phyloP scores from a whole-genome alignment of 2,329 filamentous ascomycete genomes.

The Fusarium sp. region DNA sequence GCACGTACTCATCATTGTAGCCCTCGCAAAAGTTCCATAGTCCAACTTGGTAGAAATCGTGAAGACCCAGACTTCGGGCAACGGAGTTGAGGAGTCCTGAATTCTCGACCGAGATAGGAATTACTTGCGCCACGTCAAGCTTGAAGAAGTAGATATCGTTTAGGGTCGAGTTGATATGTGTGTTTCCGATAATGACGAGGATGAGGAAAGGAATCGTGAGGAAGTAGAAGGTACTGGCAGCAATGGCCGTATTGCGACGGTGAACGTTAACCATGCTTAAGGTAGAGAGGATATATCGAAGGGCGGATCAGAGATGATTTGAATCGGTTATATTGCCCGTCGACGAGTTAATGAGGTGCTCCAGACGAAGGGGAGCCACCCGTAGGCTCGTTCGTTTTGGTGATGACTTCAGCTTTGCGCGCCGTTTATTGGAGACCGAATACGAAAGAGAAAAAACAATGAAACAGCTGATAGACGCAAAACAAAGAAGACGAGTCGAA shows the following conservation, averaged over 20 bases:
- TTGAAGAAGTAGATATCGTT: constrained; percentile 85
- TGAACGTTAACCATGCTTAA: constrained; percentile 45
- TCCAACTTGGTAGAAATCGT: constrained; percentile 94
- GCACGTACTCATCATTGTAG: constrained; percentile 71
- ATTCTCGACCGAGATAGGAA: constrained; percentile 78
- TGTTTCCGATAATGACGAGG: constrained; percentile 82
- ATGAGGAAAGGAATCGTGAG: constrained; percentile 82
- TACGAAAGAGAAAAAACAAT: constrained; percentile 1
- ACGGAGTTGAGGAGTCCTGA: constrained; percentile 86
- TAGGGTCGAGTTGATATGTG: constrained; percentile 70
- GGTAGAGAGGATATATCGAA: not conserved
- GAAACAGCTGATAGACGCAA: constrained; percentile 12
- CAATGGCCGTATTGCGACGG: constrained; percentile 70
- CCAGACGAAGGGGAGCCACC: constrained; percentile 13
- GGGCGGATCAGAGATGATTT: not conserved
- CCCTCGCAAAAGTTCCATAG: constrained; percentile 95
- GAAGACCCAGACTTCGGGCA: constrained; percentile 84
- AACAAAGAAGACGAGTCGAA: constrained; percentile 7
- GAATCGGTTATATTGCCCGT: not conserved
- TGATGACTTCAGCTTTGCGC: constrained; percentile 22
- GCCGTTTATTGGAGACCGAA: not conserved
- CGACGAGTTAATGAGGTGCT: not conserved
- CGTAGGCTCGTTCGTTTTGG: constrained; percentile 21
- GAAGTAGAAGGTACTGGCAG: constrained; percentile 78
- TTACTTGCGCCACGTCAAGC: constrained; percentile 84